Evolutionary conservation across 257 asterid species (phyloP).

Genomic region (Catharanthus roseus): DNA sequence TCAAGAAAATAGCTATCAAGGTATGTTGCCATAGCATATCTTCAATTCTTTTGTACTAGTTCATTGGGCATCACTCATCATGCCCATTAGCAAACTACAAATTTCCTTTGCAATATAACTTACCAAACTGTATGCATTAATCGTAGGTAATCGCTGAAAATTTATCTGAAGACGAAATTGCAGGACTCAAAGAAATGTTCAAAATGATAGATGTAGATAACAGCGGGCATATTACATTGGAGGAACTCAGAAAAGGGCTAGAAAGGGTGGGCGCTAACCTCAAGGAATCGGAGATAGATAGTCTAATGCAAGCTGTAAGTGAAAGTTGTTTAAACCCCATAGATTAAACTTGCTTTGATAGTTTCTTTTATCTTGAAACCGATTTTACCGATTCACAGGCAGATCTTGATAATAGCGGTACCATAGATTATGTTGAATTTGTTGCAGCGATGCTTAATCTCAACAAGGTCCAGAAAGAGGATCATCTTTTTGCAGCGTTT

Average conservation of each 20-base stretch:
- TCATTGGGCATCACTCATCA: not conserved
- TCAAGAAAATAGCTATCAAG: conserved; percentile 43
- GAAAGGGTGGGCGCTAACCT: conserved; percentile 36
- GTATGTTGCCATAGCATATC: conserved; percentile 17
- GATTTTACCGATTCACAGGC: conserved; percentile 33
- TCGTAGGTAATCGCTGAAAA: conserved; percentile 42
- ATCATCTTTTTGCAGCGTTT: conserved; percentile 45
- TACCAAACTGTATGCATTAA: not conserved
- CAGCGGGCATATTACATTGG: conserved; percentile 42
- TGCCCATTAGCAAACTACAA: no score
- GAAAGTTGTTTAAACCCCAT: not conserved
- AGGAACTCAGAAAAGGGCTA: conserved; percentile 36
- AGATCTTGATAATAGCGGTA: conserved; percentile 42
- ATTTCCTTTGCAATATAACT: no score
- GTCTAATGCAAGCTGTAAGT: conserved; percentile 41
- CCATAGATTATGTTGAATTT: conserved; percentile 47
- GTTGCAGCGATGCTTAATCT: conserved; percentile 48
- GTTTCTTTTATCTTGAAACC: no score
- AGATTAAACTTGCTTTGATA: no score
- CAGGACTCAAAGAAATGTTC: conserved; percentile 47
- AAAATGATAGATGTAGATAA: conserved; percentile 42
- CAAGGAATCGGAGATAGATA: conserved; percentile 31
- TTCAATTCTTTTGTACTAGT: no score
- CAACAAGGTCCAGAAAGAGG: conserved; percentile 42
- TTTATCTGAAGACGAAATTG: conserved; percentile 46